Conservation (phyloP, 2,329 filamentous ascomycete genomes). For the Rutstroemia sydowiana region DNA sequence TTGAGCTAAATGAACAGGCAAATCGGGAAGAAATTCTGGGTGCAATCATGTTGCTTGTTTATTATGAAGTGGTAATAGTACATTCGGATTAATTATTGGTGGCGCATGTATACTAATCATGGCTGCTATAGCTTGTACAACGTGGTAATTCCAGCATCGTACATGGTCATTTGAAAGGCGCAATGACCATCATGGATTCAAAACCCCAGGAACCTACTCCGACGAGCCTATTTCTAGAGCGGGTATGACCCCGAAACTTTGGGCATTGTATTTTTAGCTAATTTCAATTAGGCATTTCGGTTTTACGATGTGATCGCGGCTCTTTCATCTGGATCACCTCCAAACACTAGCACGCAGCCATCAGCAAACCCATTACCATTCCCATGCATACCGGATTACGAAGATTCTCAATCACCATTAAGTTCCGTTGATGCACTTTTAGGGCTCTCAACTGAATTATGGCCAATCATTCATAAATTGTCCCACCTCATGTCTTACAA, state of each 20-base stretch:
- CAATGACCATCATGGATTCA: constrained; percentile 51
- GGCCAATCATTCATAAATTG: constrained; percentile 56
- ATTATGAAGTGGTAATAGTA: constrained; percentile 48
- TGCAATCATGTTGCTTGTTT: constrained; percentile 54
- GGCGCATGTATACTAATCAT: constrained; percentile 16
- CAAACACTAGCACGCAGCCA: constrained; percentile 43
- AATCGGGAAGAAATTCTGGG: constrained; percentile 51
- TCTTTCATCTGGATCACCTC: constrained; percentile 51
- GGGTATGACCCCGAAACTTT: constrained; percentile 35
- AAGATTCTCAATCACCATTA: constrained; percentile 35
- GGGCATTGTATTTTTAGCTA: not conserved
- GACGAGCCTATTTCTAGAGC: constrained; percentile 50
- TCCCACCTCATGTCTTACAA: constrained; percentile 49
- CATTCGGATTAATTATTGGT: not conserved
- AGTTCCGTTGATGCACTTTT: constrained; percentile 44
- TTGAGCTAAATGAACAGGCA: constrained; percentile 42
- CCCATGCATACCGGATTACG: constrained; percentile 38
- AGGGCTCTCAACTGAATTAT: constrained; percentile 54
- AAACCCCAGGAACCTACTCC: constrained; percentile 38
- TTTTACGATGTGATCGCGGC: constrained; percentile 61
- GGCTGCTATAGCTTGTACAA: constrained; percentile 51
- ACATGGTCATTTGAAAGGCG: constrained; percentile 52
- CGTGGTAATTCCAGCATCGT: constrained; percentile 52
- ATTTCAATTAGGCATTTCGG: constrained; percentile 54
- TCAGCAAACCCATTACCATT: constrained; percentile 41